A percentile compares a stretch with the other conserved stretches of the same genome.
Conservation (phyloP, 306 rosid species). For the Vigna trinervia region DNA sequence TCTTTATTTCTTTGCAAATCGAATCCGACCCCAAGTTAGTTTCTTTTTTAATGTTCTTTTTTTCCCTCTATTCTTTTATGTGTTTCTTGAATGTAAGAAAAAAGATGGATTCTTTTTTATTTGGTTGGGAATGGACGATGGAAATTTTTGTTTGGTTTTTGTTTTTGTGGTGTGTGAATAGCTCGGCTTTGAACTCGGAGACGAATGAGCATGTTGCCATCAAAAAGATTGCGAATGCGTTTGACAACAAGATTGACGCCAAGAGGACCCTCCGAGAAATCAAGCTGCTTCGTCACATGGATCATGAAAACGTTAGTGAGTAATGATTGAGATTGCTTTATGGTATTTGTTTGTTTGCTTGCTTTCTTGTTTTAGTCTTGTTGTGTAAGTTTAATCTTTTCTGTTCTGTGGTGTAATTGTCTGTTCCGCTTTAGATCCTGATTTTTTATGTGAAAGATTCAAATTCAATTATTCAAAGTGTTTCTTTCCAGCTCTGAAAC, state of each 20-base stretch:
- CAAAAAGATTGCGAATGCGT: slow-evolving; percentile 95
- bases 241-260: slow-evolving; percentile 93
- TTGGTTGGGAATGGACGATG: slow-evolving; percentile 21
- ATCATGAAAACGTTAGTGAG: slow-evolving; percentile 92
- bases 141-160: slow-evolving; percentile 8
- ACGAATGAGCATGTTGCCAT: slow-evolving; percentile 90
- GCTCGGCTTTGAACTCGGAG: slow-evolving; percentile 89
- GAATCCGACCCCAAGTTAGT: slow-evolving; percentile 37
- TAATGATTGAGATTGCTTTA: slow-evolving; percentile 17
- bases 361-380: neutral
- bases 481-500: slow-evolving; percentile 32
- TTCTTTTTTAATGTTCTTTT: neutral
- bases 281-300: slow-evolving; percentile 98
- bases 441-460: slow-evolving; percentile 10
- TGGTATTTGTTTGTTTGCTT: neutral
- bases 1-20: neutral
- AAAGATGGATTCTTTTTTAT: neutral
- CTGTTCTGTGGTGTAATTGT: slow-evolving; percentile 6
- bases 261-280: slow-evolving; percentile 98
- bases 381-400: slow-evolving; percentile 6
- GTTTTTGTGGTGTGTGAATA: slow-evolving; percentile 36
- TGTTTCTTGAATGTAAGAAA: neutral
- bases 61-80: neutral
- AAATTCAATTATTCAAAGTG: neutral
- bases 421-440: slow-evolving; percentile 20